Evolutionary conservation across 495 filamentous ascomycete species (phyloP), one percentile per base, ranked within the genome.

Genomic region (Daldinia loculata): DNA sequence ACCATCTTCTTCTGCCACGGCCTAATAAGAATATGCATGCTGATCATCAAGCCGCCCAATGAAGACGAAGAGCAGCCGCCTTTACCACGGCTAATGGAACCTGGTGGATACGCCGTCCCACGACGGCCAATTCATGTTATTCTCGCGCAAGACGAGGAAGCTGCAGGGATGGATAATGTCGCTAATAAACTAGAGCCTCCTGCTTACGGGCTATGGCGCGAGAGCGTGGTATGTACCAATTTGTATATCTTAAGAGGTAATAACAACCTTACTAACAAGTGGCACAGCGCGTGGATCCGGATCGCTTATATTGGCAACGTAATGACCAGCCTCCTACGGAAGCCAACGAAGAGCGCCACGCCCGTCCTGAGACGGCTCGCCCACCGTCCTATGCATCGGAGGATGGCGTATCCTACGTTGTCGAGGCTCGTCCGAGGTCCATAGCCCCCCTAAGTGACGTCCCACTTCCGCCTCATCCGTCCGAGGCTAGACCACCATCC

Each of bases 121-220:
- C 75, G 76, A 14, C 76, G 83, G 29, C 91, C 90, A 14, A 92
- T 92, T 56, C 84, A 83, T 34, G 87, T 91, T 4, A 81, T 86
- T 12, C 77, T 91, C 30, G 85, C 85, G 7, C 79, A 83, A n/a
- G 89, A 91, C 69, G 89, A 90, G 71, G 89, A 91, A 56, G 80
- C 81, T 26, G 82, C 82, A 22, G 81, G 86, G 45, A 83, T 85
- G 61, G 77, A 85, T 71, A 84, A 81, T 67, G 81, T 83, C 29
- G 77, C 82, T 0, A 82, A 84, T 41, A 89, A 89, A 75, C 63
- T 84, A 32, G 89, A 92, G 15, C 93, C 93, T 34, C 93, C 93
- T 15, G 92, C 93, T n/a, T 97, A 97, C 79, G 93, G 93, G 2
- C 76, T 92, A 9, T 97, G 93, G 93, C 82, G 92, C 65, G 86